Evolutionary conservation across 2,329 filamentous ascomycete species (phyloP), one percentile per base, ranked within the genome.

Genomic region (Fusarium guadeloupense): DNA sequence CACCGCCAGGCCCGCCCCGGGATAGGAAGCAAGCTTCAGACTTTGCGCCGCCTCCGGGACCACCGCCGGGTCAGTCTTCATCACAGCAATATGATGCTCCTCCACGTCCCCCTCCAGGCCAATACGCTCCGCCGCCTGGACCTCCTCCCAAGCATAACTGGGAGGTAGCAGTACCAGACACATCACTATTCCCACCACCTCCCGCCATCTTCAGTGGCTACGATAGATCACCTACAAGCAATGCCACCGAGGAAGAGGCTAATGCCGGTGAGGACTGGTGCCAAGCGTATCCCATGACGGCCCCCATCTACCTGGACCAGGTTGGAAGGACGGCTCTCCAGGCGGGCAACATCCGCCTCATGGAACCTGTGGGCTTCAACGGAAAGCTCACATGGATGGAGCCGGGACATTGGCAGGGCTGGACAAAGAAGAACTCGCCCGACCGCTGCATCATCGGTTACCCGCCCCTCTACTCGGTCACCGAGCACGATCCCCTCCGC

Each of bases 111-210:
- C 59, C 59, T 8, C 57, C 59, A 23, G 28, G 41, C 8, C 34
- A 73, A 14, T 73, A 69, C 45, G 69, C 66, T 12, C 67, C 72
- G 41, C 71, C 77, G 2, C 59, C 72, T 4, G 77, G 75, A 13
- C 75, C 77, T 12, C 76, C 77, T 12, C 76, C 25, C 2, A 55
- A 86, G 65, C 89, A 92, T 71, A 86, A 90, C 75, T 93, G 90
- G 90, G 81, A 87, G 64, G 71, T 83, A 7, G 84, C 87, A 4
- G 88, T 92, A 2, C 89, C 90, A 0, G 90, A 93, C 72, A 92
- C 86, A 2, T 81, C 89, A 1, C 81, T 90, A 9, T 85, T 93
- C 37, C 90, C 90, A 2, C 89, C 89, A 0, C 90, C 90, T 1
- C 90, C 90, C 0, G 83, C 84, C 25, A 82, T 92, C 71, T 87